Conservation (phyloP, 148 eudicot species). For the Selenicereus undatus region DNA sequence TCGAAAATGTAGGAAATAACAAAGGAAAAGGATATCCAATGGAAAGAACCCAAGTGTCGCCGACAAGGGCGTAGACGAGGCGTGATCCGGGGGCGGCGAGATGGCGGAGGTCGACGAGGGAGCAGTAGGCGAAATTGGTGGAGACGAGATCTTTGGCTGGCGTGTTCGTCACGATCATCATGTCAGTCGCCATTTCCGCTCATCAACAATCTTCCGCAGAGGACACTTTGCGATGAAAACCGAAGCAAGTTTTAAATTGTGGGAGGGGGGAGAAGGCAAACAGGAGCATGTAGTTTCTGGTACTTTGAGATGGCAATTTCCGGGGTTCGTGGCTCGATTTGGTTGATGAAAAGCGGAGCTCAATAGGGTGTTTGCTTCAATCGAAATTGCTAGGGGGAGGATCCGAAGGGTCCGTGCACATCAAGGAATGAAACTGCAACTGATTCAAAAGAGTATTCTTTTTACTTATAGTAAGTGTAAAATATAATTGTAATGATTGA, state of each 20-base stretch:
- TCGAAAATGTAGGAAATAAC: not conserved
- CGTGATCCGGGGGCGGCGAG: constrained; percentile 51
- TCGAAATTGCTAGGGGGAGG: not conserved
- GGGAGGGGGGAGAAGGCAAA: not conserved
- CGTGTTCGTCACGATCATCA: constrained; percentile 72
- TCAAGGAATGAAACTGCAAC: no score
- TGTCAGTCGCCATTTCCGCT: constrained; percentile 31
- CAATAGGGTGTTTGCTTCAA: no score
- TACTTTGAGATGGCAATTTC: no score
- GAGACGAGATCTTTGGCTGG: constrained; percentile 57
- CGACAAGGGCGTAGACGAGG: constrained; percentile 41
- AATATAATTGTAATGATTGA: no score
- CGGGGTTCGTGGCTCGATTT: not conserved
- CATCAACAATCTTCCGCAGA: not conserved
- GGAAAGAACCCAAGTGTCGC: constrained; percentile 53
- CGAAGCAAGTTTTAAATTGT: not conserved
- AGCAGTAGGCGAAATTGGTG: constrained; percentile 61
- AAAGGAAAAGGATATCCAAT: constrained; percentile 57
- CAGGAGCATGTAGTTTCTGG: not conserved
- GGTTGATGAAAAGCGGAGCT: not conserved
- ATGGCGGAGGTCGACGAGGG: constrained; percentile 43
- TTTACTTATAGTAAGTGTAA: no score
- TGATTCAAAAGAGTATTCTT: no score
- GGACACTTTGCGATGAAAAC: not conserved
- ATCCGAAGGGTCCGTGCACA: not conserved